Percentiles rank a stretch among this genome's conserved stretches.
These are phyloP conservation scores for Mycena rosella DNA, from an alignment of 768 basidiomycete genomes.

Conservation along the genomic window DNA sequence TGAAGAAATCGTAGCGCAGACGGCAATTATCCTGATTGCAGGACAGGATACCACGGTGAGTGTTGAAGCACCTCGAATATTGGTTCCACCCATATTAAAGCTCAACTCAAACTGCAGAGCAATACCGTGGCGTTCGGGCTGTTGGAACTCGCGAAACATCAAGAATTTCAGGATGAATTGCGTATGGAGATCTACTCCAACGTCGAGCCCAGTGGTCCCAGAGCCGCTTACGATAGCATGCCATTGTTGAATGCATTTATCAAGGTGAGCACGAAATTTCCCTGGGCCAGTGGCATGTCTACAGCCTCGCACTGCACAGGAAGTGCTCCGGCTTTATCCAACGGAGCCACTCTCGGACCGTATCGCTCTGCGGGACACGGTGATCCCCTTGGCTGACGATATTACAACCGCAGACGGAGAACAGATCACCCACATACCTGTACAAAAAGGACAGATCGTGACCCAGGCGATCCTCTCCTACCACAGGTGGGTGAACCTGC, in stretches of 20 bases:
- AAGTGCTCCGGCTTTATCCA: slow-evolving; percentile 26
- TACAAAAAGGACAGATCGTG: slow-evolving; percentile 26
- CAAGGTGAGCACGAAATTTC: slow-evolving; percentile 16
- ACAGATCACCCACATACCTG: neutral
- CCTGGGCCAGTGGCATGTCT: neutral
- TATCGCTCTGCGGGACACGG: slow-evolving; percentile 13
- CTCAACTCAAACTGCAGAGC: neutral
- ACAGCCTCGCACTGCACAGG: neutral
- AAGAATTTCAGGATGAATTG: slow-evolving; percentile 8
- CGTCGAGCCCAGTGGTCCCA: neutral
- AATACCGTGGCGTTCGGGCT: slow-evolving; percentile 27
- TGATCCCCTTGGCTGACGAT: slow-evolving; percentile 3
- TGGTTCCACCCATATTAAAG: neutral
- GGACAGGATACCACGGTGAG: slow-evolving; percentile 29
- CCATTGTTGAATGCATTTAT: slow-evolving; percentile 30
- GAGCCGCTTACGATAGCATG: slow-evolving; percentile 14
- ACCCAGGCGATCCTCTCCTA: slow-evolving; percentile 5
- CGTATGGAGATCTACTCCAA: slow-evolving; percentile 20
- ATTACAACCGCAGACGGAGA: slow-evolving; percentile 2
- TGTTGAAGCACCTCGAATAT: neutral
- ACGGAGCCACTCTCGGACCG: slow-evolving; percentile 19
- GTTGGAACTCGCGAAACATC: slow-evolving; percentile 20
- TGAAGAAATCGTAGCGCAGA: slow-evolving; percentile 22
- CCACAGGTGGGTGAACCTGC: slow-evolving; percentile 16
- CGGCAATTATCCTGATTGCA: slow-evolving; percentile 19